Evolutionary conservation across 345 rosid species (phyloP), one percentile per base, ranked within the genome.

Genomic region (Arabis hirsuta): DNA sequence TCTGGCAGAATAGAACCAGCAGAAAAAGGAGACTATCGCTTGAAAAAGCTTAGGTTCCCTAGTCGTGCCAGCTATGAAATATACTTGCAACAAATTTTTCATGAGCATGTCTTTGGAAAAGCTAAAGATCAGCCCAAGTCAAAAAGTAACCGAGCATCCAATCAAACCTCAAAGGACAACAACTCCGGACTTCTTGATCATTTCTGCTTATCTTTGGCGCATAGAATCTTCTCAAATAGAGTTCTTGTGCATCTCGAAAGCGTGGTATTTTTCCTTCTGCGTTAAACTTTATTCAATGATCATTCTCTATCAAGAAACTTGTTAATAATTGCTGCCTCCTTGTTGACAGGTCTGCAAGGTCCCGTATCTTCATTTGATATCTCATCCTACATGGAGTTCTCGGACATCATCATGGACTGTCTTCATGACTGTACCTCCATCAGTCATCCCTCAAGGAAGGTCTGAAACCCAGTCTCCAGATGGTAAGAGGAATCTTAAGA

Each of bases 381-480:
- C 96, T 55, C 95, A 95, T 81, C 96, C 97, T 26, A 84, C 97
- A 55, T 91, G 99, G 99, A 84, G 88, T 84, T 91, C 96, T 56
- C 84, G 96, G 73, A 82, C 84, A 71, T 95, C 99, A 53, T 88
- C 99, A 55, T 90, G 99, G 97, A 88, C 96, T 36, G 81, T 95
- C 81, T 85, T 76, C 55, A 79, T 88, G 92, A 84, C 81, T 68
- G 84, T 91, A 73, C 96, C 97, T 61, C 89, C 79, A 55, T 89
- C 96, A 63, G 79, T 87, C 63, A 89, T 85, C 74, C 84, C 81
- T 20, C 76, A 70, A 43, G 81, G 82, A 58, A 83, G 71, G 16
- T 71, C 81, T 47, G 86, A 76, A 58, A 46, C 68, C 7, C 77
- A 60, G 27, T 60, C 78, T 62, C 62, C 74, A 10, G 90, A 84